These are phyloP conservation scores for Trichoderma sp. DNA, from an alignment of 2,329 filamentous ascomycete species.

Conservation along the genomic window DNA sequence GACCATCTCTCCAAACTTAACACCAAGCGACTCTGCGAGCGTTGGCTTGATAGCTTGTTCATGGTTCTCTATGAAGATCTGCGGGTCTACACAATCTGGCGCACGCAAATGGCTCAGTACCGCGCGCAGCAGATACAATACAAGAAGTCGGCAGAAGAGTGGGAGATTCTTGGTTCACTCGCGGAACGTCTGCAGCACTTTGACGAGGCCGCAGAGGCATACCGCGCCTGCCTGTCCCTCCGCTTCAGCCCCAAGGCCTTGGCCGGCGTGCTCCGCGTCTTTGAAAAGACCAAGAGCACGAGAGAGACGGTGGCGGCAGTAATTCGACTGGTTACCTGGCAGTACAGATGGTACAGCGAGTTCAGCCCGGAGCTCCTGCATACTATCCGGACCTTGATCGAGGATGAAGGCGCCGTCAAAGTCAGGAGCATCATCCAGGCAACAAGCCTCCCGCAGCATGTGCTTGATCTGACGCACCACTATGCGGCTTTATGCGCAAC, in stretches of 20 bases:
- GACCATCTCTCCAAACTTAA: slow-evolving; percentile 86
- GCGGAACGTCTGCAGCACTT: slow-evolving; percentile 90
- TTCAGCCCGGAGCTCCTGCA: slow-evolving; percentile 91
- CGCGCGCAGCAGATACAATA: slow-evolving; percentile 92
- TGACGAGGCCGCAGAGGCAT: slow-evolving; percentile 91
- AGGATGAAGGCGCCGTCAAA: slow-evolving; percentile 97
- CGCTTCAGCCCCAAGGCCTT: slow-evolving; percentile 94
- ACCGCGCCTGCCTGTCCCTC: slow-evolving; percentile 80
- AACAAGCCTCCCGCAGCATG: slow-evolving; percentile 87
- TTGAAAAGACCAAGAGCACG: slow-evolving; percentile 76
- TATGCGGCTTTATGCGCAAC: slow-evolving; percentile 93
- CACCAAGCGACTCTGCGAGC: slow-evolving; percentile 94
- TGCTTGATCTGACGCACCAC: slow-evolving; percentile 92
- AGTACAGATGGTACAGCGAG: slow-evolving; percentile 99
- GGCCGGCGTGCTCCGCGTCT: slow-evolving; percentile 76
- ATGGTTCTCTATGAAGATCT: slow-evolving; percentile 99
- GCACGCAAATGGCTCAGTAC: slow-evolving; percentile 95
- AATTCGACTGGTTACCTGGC: slow-evolving; percentile 93
- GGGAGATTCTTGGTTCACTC: slow-evolving; percentile 94
- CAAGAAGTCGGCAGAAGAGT: slow-evolving; percentile 95
- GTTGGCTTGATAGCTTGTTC: slow-evolving; percentile 97
- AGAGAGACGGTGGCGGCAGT: slow-evolving; percentile 80
- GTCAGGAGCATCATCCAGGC: slow-evolving; percentile 96
- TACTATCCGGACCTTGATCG: slow-evolving; percentile 87
- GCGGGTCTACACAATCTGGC: slow-evolving; percentile 98